Evolutionary conservation across 768 basidiomycete species (phyloP), one percentile per base, ranked within the genome.

Genomic region (Mycena epipterygia): DNA sequence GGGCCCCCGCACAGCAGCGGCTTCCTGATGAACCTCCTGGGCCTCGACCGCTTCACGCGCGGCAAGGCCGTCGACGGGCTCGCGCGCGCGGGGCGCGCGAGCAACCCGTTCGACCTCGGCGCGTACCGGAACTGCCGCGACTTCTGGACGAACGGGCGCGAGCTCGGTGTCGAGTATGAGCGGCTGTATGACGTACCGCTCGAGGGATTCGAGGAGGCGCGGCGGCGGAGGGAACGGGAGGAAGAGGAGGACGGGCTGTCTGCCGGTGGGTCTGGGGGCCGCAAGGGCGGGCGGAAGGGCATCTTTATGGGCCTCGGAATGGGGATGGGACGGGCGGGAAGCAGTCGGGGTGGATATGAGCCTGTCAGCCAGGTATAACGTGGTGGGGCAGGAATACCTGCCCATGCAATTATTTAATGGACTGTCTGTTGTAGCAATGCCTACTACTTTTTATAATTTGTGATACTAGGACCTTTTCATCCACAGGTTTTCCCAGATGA

Each of bases 81-180:
- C 64, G 89, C 91, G 55, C 85, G 91, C 29, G 92, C 94, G 1
- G 85, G 89, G 8, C 91, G 88, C 64, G 92, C 93, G 41, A 87
- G 89, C 60, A 99, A 99, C 81, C 98, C 97, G 44, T 99, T 99
- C 79, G 95, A 98, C 81, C 75, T 94, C 25, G 97, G 97, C 2
- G 52, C 93, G 19, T 81, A 88, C 23, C 84, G 85, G 65, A 97
- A 97, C 78, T 97, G 95, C 79, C 90, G 88, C 75, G 97, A 99
- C 84, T 99, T 99, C 81, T 99, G 97, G 97, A 90, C 90, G 56
- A 88, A 88, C 64, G 95, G 96, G 27, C 85, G 86, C 68, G 94
- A 95, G 80, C 82, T 97, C 29, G 95, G 95, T 3, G 94, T 99
- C 52, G 92, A 97, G 79, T 99, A 98, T 82, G 94, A 95, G 62